Base-by-base conservation (phyloP, 495 filamentous ascomycete species). In the Hypoxylon lenormandii region DNA sequence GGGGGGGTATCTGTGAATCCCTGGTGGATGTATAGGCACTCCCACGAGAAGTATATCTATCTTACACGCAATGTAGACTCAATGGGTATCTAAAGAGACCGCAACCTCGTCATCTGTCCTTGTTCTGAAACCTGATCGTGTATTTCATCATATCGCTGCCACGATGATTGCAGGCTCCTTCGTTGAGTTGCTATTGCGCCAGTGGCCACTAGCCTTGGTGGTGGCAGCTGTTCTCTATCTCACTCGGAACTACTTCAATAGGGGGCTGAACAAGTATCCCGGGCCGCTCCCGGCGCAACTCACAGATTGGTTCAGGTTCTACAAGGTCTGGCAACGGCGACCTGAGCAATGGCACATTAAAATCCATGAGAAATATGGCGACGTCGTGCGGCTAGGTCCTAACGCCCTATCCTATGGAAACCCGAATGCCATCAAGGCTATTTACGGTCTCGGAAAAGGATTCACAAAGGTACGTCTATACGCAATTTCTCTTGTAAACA, bases 321-420 rank as follows among this genome's bases (percentile, higher is more conserved):
- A 64, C 28, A 67, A 74, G 46, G 77, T 58, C 52, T 52, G 75
- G 59, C 30, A 69, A 72, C 45, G 77, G 64, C 50, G 68, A 49
- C 10, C 70, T 28, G 12, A 58, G 47, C 36, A 74, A 33, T 65
- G 61, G 61, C 61, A 76, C 36, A 78, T 73, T 50, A 75, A 72
- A 54, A 62, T 77, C 0, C 79, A 80, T 22, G 72, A 75, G 15
- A 77, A 76, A 37, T 77, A 80, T 46, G 79, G 78, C 38, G 69
- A 75, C 13, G 53, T 80, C 13, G 77, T 81, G 1, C 72, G 80
- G 26, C 70, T 81, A 3, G 75, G 74, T 0, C 76, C 75, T 11
- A 81, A 81, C 56, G 47, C 73, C 2, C 54, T 80, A 5, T 68
- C 64, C 10, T 46, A 82, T 26, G 74, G 66, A 10, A 69, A 72